Conservation (phyloP, 2,329 filamentous ascomycete species). For the Metarhizium album region DNA sequence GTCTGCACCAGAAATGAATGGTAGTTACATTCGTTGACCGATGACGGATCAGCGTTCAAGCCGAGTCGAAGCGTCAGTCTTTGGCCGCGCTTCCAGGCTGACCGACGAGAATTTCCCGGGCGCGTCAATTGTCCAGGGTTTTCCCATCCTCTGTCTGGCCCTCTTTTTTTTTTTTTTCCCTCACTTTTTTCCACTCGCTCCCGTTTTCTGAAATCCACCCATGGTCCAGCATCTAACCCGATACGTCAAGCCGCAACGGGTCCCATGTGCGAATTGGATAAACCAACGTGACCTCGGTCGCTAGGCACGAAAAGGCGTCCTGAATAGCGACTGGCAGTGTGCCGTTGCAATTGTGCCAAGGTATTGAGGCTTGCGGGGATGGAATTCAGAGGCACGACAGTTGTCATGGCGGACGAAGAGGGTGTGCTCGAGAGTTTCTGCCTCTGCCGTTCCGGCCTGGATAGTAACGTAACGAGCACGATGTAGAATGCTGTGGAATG, state of each 20-base stretch:
- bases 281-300: not conserved
- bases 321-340: not conserved
- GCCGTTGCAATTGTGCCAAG: not conserved
- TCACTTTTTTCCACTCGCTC: too few species aligned
- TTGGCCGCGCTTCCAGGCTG: not conserved
- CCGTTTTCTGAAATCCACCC: too few species aligned
- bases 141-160: too few species aligned
- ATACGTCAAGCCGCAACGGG: not conserved
- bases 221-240: not conserved
- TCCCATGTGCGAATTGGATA: not conserved
- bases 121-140: not conserved
- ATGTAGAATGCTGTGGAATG: too few species aligned
- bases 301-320: not conserved
- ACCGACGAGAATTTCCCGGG: slow-evolving; percentile 6
- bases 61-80: too few species aligned
- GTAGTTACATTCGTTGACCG: too few species aligned
- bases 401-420: not conserved
- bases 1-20: too few species aligned
- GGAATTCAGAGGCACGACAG: not conserved
- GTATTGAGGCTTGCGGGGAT: not conserved
- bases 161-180: not conserved
- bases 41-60: too few species aligned
- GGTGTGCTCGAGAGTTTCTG: not conserved
- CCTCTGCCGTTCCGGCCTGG: not conserved
- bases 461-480: too few species aligned